Conservation (phyloP, 1,139 yeast genomes). For the Eremothecium coryli region DNA sequence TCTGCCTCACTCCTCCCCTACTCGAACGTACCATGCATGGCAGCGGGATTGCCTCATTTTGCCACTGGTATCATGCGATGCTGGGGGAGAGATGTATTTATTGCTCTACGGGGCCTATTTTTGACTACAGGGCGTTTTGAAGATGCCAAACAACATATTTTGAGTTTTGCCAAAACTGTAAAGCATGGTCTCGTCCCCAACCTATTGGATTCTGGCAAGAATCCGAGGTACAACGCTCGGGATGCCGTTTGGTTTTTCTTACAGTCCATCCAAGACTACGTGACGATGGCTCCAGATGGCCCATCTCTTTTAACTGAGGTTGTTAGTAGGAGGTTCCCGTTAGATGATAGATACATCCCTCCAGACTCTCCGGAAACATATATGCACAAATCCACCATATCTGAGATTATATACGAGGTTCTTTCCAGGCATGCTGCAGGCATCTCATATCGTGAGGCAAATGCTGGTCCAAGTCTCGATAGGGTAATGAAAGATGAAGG, state of each 20-base stretch:
- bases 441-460: constrained; percentile 83
- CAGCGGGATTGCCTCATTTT: constrained; percentile 96
- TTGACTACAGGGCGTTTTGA: constrained; percentile 69
- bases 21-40: constrained; percentile 61
- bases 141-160: constrained; percentile 72
- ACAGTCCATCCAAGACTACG: constrained; percentile 80
- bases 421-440: constrained; percentile 81
- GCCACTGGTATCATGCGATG: constrained; percentile 87
- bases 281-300: constrained; percentile 61
- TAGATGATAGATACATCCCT: constrained; percentile 71
- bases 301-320: constrained; percentile 53
- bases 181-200: constrained; percentile 96
- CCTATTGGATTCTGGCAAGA: constrained; percentile 81
- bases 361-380: constrained; percentile 69
- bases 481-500: constrained; percentile 91
- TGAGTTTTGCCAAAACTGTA: constrained; percentile 82
- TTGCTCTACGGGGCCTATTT: constrained; percentile 73
- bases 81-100: constrained; percentile 97
- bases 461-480: constrained; percentile 84
- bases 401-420: constrained; percentile 75
- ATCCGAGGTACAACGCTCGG: constrained; percentile 91
- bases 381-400: constrained; percentile 55
- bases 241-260: constrained; percentile 96
- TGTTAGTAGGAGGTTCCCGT: constrained; percentile 78
- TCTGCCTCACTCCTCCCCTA: constrained; percentile 69